Percentiles rank a stretch among this genome's conserved stretches.
Conservation (phyloP, 179 eudicot genomes). For the Actinidia polygama region DNA sequence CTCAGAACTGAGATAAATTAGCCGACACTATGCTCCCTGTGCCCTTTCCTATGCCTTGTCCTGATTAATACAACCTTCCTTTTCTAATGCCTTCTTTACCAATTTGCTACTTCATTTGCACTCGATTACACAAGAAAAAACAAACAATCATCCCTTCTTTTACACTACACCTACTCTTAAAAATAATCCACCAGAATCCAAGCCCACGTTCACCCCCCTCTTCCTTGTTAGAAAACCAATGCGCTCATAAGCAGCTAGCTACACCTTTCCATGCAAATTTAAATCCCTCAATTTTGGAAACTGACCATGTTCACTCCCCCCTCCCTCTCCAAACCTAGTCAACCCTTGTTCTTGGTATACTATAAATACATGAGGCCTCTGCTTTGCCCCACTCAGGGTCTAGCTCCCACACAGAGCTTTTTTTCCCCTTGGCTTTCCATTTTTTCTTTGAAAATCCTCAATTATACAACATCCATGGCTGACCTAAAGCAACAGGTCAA, state of each 20-base stretch:
- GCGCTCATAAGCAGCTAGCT: neutral
- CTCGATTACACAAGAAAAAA: neutral
- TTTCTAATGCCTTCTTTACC: slow-evolving; percentile 39
- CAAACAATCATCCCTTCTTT: slow-evolving; percentile 31
- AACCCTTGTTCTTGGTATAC: slow-evolving; percentile 2
- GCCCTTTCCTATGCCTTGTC: slow-evolving; percentile 33
- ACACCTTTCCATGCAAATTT: slow-evolving; percentile 41
- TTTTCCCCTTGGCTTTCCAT: slow-evolving; percentile 22
- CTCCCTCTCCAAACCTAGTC: slow-evolving; percentile 24
- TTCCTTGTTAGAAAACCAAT: slow-evolving; percentile 18
- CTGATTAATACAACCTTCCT: slow-evolving; percentile 29
- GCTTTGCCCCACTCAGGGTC: slow-evolving; percentile 36
- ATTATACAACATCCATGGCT: slow-evolving; percentile 20
- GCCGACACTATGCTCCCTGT: slow-evolving; percentile 34
- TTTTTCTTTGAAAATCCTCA: neutral
- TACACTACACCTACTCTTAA: neutral
- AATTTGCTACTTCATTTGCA: slow-evolving; percentile 34
- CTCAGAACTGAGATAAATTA: neutral
- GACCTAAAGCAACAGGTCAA: slow-evolving; percentile 26
- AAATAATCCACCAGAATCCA: slow-evolving; percentile 24
- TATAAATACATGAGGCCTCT: slow-evolving; percentile 35
- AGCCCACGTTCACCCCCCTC: slow-evolving; percentile 52
- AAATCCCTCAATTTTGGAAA: slow-evolving; percentile 47
- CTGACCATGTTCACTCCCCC: slow-evolving; percentile 49
- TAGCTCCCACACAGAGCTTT: slow-evolving; percentile 48